Conservation (phyloP, 192 early-diverging fungal genomes). For the Coemansia sp. region DNA sequence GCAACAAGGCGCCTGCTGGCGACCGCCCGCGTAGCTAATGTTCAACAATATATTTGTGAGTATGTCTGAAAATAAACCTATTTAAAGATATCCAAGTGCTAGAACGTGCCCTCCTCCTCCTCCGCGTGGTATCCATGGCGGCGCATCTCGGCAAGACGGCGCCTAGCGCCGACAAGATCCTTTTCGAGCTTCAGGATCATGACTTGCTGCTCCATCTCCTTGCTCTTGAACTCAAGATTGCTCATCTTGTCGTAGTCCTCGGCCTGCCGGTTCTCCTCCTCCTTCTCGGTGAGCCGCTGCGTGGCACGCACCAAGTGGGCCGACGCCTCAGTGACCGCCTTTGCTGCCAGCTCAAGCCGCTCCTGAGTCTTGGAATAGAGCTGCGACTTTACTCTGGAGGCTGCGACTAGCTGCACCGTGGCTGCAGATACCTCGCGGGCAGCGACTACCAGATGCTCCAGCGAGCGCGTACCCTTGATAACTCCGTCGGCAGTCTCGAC, state of each 20-base stretch:
- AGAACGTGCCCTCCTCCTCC: conserved; percentile 39
- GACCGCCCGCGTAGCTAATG: conserved; percentile 32
- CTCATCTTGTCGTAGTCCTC: conserved; percentile 78
- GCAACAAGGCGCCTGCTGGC: conserved; percentile 18
- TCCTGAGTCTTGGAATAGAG: conserved; percentile 93
- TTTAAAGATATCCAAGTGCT: not conserved
- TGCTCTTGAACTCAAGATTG: conserved; percentile 92
- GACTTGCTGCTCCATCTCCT: conserved; percentile 99
- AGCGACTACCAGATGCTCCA: conserved; percentile 98
- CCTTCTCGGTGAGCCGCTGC: conserved; percentile 76
- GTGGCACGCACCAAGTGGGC: conserved; percentile 91
- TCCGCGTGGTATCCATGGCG: conserved; percentile 76
- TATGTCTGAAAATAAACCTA: too few species aligned
- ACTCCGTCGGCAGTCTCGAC: conserved; percentile 98
- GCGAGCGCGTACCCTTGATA: conserved; percentile 82
- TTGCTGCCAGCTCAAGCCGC: conserved; percentile 90
- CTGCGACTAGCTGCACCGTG: conserved; percentile 96
- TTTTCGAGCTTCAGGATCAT: conserved; percentile 95
- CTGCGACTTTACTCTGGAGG: conserved; percentile 92
- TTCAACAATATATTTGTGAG: conserved; percentile 12
- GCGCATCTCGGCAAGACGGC: conserved; percentile 91
- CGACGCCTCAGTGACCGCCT: conserved; percentile 90
- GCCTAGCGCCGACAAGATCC: conserved; percentile 82
- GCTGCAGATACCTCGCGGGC: conserved; percentile 96
- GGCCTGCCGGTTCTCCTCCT: conserved; percentile 59